These are phyloP conservation scores for Blastobotrys petasosporus DNA, from an alignment of 1,139 yeast species.

Conservation along the genomic window DNA sequence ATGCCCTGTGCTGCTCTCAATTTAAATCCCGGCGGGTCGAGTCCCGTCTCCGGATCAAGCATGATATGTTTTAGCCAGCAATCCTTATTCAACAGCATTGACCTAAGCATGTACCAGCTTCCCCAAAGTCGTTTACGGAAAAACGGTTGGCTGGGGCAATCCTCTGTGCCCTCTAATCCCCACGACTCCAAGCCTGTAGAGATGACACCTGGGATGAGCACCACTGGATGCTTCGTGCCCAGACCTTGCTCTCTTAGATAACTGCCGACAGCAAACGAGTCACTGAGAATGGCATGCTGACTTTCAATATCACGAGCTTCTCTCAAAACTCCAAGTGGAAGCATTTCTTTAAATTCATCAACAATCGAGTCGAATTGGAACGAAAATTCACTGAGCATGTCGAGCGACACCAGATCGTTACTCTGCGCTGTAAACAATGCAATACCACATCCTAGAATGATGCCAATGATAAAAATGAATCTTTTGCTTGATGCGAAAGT, in stretches of 20 bases:
- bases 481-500: constrained; percentile 22
- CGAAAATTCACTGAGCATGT: constrained; percentile 43
- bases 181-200: constrained; percentile 94
- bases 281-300: constrained; percentile 38
- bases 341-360: constrained; percentile 32
- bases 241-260: constrained; percentile 53
- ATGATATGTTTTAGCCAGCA: constrained; percentile 92
- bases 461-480: constrained; percentile 48
- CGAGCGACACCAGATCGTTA: constrained; percentile 38
- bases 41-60: constrained; percentile 85
- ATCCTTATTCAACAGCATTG: constrained; percentile 84
- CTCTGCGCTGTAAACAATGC: constrained; percentile 62
- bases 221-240: constrained; percentile 64
- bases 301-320: constrained; percentile 53
- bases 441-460: constrained; percentile 58
- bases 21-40: constrained; percentile 79
- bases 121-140: constrained; percentile 96
- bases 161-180: constrained; percentile 68
- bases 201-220: constrained; percentile 93
- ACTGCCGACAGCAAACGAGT: constrained; percentile 82
- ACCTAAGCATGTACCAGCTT: constrained; percentile 85
- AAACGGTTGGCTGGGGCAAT: constrained; percentile 78
- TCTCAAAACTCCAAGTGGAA: constrained; percentile 61
- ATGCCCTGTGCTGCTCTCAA: constrained; percentile 92
- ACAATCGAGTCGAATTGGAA: constrained; percentile 45